Percentiles rank a stretch among this genome's conserved stretches.
phyloP scores from a whole-genome alignment of 2,329 filamentous ascomycete species.

The Fusarium robinianum region DNA sequence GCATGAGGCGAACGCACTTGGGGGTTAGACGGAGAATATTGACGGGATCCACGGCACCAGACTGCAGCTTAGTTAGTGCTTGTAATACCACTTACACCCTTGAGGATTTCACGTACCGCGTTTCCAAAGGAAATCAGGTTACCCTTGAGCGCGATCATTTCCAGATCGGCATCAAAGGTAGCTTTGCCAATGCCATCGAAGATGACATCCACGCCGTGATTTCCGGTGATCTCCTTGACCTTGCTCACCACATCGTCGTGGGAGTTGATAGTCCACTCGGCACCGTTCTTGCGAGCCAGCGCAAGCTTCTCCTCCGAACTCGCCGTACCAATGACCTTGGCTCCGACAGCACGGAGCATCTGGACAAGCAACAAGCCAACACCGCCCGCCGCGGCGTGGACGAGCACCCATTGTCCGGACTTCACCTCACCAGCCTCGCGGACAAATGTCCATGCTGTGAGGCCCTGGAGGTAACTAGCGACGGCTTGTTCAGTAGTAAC shows the following conservation, averaged over 20 bases:
- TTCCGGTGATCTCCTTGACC: constrained; percentile 71
- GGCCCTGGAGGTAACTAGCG: constrained; percentile 75
- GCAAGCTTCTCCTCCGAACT: constrained; percentile 73
- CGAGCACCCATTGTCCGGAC: constrained; percentile 77
- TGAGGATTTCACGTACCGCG: constrained; percentile 55
- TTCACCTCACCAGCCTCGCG: constrained; percentile 77
- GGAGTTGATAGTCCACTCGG: constrained; percentile 74
- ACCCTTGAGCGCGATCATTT: constrained; percentile 77
- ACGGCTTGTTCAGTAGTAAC: constrained; percentile 66
- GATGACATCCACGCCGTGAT: constrained; percentile 74
- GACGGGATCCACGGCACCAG: constrained; percentile 75
- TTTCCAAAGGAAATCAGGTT: constrained; percentile 81
- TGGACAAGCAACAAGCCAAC: constrained; percentile 77
- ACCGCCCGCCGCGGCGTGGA: constrained; percentile 85
- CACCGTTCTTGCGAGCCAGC: constrained; percentile 71
- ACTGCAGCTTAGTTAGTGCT: constrained; percentile 42
- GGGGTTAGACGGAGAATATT: constrained; percentile 58
- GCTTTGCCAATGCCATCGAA: constrained; percentile 86
- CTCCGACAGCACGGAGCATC: constrained; percentile 72
- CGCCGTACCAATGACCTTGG: constrained; percentile 79
- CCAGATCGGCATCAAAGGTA: constrained; percentile 79
- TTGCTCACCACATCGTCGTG: constrained; percentile 59
- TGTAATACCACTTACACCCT: not conserved
- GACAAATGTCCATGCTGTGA: constrained; percentile 80
- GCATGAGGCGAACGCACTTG: constrained; percentile 78